These are phyloP conservation scores for Solanum pimpinellifolium DNA, from an alignment of 257 asterid species.

Conservation along the genomic window DNA sequence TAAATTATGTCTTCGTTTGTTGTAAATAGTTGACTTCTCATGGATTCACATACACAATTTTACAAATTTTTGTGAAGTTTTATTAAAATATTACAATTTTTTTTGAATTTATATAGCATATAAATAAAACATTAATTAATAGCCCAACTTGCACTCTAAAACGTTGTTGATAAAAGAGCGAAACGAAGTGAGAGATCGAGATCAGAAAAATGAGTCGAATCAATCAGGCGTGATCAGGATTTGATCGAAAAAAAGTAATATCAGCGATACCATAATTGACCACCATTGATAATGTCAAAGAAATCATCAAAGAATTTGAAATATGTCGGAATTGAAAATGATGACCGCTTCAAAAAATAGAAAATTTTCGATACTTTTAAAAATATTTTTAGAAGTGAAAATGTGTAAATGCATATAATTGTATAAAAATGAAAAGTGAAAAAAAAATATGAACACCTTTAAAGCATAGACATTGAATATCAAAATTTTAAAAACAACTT, in stretches of 20 bases:
- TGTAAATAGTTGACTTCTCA: not conserved
- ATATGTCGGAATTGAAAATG: not conserved
- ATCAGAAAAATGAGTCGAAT: not conserved
- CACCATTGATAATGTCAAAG: not conserved
- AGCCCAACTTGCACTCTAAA: not conserved
- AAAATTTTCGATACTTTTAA: not conserved
- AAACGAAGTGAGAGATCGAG: not conserved
- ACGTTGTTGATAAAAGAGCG: not conserved
- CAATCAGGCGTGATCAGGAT: not conserved
- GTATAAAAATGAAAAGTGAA: not conserved
- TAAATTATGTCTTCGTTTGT: not conserved
- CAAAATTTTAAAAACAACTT: not conserved
- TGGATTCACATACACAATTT: not conserved
- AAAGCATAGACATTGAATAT: not conserved
- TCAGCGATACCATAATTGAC: not conserved
- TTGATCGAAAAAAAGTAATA: too few relatives aligned
- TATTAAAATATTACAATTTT: not conserved
- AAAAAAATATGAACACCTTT: not conserved
- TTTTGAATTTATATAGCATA: not conserved
- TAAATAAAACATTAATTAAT: not conserved
- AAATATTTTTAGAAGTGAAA: not conserved
- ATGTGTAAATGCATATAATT: not conserved
- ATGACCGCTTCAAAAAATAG: not conserved
- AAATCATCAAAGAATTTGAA: not conserved
- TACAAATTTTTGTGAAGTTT: not conserved